Evolutionary conservation across 768 basidiomycete genomes (phyloP).

Genomic region (Naematelia aurantialba): DNA sequence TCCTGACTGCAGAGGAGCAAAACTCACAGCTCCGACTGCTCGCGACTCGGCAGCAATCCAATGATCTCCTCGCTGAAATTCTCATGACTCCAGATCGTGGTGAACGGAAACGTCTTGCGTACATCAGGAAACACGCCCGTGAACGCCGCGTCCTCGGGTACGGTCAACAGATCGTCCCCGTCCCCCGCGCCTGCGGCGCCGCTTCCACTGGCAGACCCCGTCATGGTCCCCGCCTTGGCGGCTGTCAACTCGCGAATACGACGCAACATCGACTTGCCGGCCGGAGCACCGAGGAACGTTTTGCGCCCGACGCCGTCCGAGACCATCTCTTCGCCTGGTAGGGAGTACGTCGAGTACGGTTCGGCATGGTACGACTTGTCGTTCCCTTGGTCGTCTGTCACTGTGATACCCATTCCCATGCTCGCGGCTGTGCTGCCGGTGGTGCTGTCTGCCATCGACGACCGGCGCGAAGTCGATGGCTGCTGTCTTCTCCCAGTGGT

Average conservation of each 20-base stretch:
- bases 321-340: constrained; percentile 43
- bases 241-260: constrained; percentile 40
- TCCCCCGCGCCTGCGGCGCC: neutral
- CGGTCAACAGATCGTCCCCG: constrained; percentile 27
- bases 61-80: constrained; percentile 48
- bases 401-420: too few relatives aligned
- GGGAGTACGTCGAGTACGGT: constrained; percentile 28
- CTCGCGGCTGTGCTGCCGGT: neutral
- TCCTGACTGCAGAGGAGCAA: neutral
- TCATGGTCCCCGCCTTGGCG: constrained; percentile 9
- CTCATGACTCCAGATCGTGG: constrained; percentile 51
- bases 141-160: constrained; percentile 45
- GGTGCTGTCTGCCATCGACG: constrained; percentile 6
- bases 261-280: constrained; percentile 41
- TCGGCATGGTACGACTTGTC: constrained; percentile 29
- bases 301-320: constrained; percentile 31
- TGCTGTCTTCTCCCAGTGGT: neutral
- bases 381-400: neutral
- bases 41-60: constrained; percentile 38
- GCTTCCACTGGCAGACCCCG: too few relatives aligned
- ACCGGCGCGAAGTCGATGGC: neutral
- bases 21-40: constrained; percentile 44
- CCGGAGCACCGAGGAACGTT: constrained; percentile 36
- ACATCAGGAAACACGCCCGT: constrained; percentile 47
- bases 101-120: constrained; percentile 49